Base-by-base conservation (phyloP, 2,329 filamentous ascomycete genomes). In the Fusarium sp. region DNA sequence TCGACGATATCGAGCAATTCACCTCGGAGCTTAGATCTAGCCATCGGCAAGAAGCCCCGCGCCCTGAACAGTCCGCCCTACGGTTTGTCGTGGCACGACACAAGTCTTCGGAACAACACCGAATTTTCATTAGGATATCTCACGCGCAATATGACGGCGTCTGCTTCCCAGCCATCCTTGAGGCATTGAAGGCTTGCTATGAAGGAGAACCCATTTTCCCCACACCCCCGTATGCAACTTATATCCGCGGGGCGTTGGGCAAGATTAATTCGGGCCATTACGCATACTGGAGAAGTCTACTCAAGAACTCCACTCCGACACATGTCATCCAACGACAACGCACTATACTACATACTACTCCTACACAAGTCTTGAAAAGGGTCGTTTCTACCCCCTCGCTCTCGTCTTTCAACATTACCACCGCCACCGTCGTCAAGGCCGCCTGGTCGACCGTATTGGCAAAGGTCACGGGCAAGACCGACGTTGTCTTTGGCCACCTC, bases 361-460 rank as follows among this genome's bases (percentile, higher is more conserved):
- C 69, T 46, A 63, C 44, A 1, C 31, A 46, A 9, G 44, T 53
- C 7, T 37, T 70, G 11, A 69, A 41, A 3, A 60, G 2, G 12
- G 46, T 51, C 6, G 30, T 71, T 0, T 31, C 60, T 16, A 62
- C 63, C 27, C 60, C 44, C 6, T 72, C 72, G 2, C 62, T 70
- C 3, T 64, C 69, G 1, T 50, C 70, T 1, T 39, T 58, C 52
- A 64, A 71, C 16, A 75, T 76, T 15, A 72, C 72, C 11, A 65
- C 66, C 5, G 82, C 83, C 8, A 84, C 82, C 1, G 57, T 84
- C 18, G 73, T 85, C 70, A 84, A 85, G 59, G 82, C 81, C n/a
- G 82, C 83, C 1, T 85, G 83, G 83, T 78, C 83, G 1, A 69
- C 76, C 2, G 79, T 81, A 11, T 72, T 85, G 6, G 79, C 81